Evolutionary conservation across 2,329 filamentous ascomycete genomes (phyloP).

Genomic region (Colletotrichum endophyticum): DNA sequence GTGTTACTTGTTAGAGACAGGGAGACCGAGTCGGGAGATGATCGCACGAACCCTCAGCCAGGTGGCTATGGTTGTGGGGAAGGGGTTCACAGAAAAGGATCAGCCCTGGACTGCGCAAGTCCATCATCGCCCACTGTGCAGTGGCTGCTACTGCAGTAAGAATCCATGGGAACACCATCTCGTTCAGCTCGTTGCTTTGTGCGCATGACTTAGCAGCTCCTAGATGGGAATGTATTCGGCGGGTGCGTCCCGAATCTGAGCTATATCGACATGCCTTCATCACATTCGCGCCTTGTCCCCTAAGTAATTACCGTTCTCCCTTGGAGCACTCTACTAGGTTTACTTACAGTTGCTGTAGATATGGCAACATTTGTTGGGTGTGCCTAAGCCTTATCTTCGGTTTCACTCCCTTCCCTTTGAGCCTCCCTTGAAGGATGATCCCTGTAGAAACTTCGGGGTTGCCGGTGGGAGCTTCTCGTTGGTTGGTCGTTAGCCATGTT

Average conservation of each 20-base stretch:
- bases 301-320: not conserved
- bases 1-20: not conserved
- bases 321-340: not conserved
- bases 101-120: not conserved
- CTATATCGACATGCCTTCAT: not conserved
- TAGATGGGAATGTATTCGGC: not conserved
- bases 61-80: not conserved
- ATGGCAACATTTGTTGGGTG: not conserved
- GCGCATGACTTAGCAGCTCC: not conserved
- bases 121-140: not conserved
- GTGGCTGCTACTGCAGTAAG: not conserved
- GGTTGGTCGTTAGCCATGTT: not conserved
- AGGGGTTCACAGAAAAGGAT: not conserved
- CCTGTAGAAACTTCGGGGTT: not conserved
- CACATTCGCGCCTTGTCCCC: not conserved
- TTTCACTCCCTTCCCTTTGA: not conserved
- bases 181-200: not conserved
- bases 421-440: not conserved
- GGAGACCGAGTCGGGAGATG: not conserved
- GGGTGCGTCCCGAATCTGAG: not conserved
- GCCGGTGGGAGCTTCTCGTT: not conserved
- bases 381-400: not conserved
- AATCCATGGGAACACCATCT: not conserved
- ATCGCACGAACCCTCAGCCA: not conserved
- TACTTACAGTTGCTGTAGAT: not conserved